These are phyloP conservation scores for Colletotrichum eleusines DNA, from an alignment of 2,329 filamentous ascomycete species.

Conservation along the genomic window DNA sequence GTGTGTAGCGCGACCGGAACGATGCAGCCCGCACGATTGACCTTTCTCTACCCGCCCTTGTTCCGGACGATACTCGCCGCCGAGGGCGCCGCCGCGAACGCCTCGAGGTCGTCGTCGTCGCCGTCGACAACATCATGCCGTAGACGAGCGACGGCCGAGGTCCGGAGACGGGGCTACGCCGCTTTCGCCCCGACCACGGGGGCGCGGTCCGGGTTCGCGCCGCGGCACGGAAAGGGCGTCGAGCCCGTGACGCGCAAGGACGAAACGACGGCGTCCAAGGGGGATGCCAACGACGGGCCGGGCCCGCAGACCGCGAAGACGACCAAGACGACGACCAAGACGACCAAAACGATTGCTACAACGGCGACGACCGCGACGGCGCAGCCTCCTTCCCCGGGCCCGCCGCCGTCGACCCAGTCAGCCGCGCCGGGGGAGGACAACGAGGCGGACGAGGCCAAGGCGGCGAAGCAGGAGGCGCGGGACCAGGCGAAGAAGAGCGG, in stretches of 20 bases:
- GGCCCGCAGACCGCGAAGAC: slow-evolving; percentile 43
- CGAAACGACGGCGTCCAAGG: slow-evolving; percentile 35
- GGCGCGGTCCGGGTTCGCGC: slow-evolving; percentile 60
- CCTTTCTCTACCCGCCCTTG: slow-evolving; percentile 77
- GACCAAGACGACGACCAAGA: slow-evolving; percentile 40
- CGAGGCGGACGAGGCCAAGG: slow-evolving; percentile 43
- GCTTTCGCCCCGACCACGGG: slow-evolving; percentile 51
- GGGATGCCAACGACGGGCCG: slow-evolving; percentile 20
- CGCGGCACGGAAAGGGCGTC: slow-evolving; percentile 71
- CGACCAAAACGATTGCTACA: slow-evolving; percentile 35
- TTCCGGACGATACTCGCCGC: slow-evolving; percentile 65
- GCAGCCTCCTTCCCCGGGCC: neutral
- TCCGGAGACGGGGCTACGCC: slow-evolving; percentile 47
- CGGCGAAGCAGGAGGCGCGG: slow-evolving; percentile 47
- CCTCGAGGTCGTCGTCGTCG: slow-evolving; percentile 53
- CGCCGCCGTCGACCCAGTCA: neutral
- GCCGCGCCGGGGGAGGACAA: neutral
- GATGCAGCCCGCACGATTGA: slow-evolving; percentile 73
- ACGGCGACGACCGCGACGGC: slow-evolving; percentile 23
- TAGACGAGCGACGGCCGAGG: slow-evolving; percentile 39
- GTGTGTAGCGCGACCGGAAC: slow-evolving; percentile 22
- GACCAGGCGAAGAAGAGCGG: slow-evolving; percentile 58
- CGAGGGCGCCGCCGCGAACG: slow-evolving; percentile 56
- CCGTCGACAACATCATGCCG: slow-evolving; percentile 31
- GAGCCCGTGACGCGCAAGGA: slow-evolving; percentile 65